Evolutionary conservation across 2,329 filamentous ascomycete species (phyloP), one percentile per base, ranked within the genome.

Genomic region (Bertia moriformis): DNA sequence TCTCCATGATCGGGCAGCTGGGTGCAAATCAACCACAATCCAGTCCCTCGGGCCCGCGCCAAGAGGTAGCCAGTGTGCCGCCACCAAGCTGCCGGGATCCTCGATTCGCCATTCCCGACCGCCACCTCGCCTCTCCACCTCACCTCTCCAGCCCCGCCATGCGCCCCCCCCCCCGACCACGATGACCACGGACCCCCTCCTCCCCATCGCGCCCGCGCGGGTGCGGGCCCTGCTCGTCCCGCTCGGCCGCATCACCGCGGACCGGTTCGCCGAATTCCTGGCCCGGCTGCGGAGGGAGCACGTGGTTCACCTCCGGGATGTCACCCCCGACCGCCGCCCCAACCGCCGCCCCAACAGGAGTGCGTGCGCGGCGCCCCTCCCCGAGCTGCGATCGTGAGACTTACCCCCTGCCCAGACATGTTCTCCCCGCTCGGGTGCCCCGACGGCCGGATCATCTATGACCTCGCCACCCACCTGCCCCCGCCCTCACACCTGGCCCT

Each of bases 371-470:
- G n/a, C n/a, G n/a, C n/a, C n/a, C n/a, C 53, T 50, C 44, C 45
- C 39, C 18, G 37, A 38, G n/a, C n/a, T n/a, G n/a, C n/a, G n/a
- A n/a, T n/a, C n/a, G n/a, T n/a, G n/a, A n/a, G n/a, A n/a, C n/a
- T n/a, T 27, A 27, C n/a, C 7, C 22, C n/a, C 36, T 45, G 40
- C 43, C 39, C 56, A 94, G 87, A 86, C 59, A 88, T 91, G 78
- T 95, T 96, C 61, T 93, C 86, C 42, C 89, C 89, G 30, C 65
- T 91, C 51, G 84, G 83, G 13, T 94, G 91, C 57, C 87, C 86
- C 10, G 73, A 78, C 48, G 89, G 89, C 43, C 78, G 79, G 51
- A 81, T 96, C 44, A 71, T 95, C 50, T 95, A 91, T 67, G 83
- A 94, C 55, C 71, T 95, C 44, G 78, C 83, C 42, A 86, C 83